Percentiles rank a stretch among this genome's conserved stretches.
Conservation (phyloP, 2,329 filamentous ascomycete species). For the Pseudocercospora macadamiae region DNA sequence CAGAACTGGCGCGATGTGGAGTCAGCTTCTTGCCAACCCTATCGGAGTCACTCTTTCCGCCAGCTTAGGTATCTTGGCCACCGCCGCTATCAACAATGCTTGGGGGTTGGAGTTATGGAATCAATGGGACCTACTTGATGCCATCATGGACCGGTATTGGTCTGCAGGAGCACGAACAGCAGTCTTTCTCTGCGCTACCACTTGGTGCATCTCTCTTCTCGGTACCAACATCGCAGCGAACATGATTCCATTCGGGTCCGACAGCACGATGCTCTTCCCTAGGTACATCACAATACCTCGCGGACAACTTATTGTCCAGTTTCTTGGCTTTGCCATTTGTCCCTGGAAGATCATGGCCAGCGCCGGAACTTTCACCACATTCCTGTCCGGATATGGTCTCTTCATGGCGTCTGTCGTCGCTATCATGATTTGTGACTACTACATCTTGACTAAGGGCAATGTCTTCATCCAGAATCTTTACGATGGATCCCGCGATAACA, state of each 20-base stretch:
- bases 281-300: constrained; percentile 51
- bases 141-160: constrained; percentile 41
- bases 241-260: constrained; percentile 41
- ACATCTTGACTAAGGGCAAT: constrained; percentile 52
- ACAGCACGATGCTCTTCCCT: constrained; percentile 49
- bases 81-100: constrained; percentile 48
- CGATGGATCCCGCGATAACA: constrained; percentile 51
- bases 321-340: constrained; percentile 59
- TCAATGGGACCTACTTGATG: constrained; percentile 38
- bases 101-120: constrained; percentile 45
- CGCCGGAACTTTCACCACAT: constrained; percentile 60
- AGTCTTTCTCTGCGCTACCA: constrained; percentile 44
- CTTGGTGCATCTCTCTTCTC: constrained; percentile 41
- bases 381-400: constrained; percentile 62
- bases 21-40: constrained; percentile 47
- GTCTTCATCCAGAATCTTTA: constrained; percentile 41
- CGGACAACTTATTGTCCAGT: constrained; percentile 39
- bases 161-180: constrained; percentile 41
- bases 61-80: constrained; percentile 49
- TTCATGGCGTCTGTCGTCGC: constrained; percentile 67
- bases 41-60: constrained; percentile 48
- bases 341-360: constrained; percentile 68
- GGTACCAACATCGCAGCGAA: constrained; percentile 45
- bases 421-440: constrained; percentile 64
- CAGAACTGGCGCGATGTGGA: constrained; percentile 45